Conservation (phyloP, 1,284 basidiomycete species). For the Trichosporon ovoides region DNA sequence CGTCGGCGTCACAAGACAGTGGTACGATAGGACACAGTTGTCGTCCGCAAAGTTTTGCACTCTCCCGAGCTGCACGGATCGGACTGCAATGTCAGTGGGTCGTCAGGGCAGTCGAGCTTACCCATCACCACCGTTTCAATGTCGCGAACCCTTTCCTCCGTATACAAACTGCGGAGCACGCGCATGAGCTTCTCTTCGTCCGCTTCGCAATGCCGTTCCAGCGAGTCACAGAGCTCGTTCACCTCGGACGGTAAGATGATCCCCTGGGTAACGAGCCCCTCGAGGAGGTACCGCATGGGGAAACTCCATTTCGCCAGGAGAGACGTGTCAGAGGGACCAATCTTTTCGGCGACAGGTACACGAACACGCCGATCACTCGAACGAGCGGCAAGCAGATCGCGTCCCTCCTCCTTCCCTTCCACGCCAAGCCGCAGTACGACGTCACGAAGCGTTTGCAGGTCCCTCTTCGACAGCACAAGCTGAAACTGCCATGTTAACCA, state of each 20-base stretch:
- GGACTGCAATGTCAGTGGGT: slow-evolving; percentile 12
- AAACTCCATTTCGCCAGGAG: slow-evolving; percentile 14
- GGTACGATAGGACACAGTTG: slow-evolving; percentile 14
- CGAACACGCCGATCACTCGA: not conserved
- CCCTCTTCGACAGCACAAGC: slow-evolving; percentile 9
- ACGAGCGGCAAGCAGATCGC: slow-evolving; percentile 6
- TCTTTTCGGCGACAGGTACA: slow-evolving; percentile 1
- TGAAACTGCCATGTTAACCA: slow-evolving; percentile 24
- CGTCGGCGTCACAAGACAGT: slow-evolving; percentile 29
- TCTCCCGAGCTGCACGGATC: slow-evolving; percentile 7
- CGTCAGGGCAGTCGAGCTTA: not conserved
- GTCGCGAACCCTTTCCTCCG: slow-evolving; percentile 20
- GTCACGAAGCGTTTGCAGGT: not conserved
- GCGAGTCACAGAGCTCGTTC: slow-evolving; percentile 7
- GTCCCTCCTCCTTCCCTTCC: slow-evolving; percentile 8
- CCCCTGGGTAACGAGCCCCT: slow-evolving; percentile 27
- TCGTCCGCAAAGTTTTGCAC: not conserved
- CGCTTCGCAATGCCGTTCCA: not conserved
- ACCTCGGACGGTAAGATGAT: slow-evolving; percentile 25
- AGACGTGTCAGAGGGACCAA: not conserved
- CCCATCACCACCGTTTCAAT: not conserved
- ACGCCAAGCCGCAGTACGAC: slow-evolving; percentile 11
- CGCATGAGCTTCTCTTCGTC: slow-evolving; percentile 9
- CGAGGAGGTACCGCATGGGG: slow-evolving; percentile 23
- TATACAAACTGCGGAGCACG: slow-evolving; percentile 25